Evolutionary conservation across 2,329 filamentous ascomycete species (phyloP).

Genomic region (Allantophomopsis lycopodina): DNA sequence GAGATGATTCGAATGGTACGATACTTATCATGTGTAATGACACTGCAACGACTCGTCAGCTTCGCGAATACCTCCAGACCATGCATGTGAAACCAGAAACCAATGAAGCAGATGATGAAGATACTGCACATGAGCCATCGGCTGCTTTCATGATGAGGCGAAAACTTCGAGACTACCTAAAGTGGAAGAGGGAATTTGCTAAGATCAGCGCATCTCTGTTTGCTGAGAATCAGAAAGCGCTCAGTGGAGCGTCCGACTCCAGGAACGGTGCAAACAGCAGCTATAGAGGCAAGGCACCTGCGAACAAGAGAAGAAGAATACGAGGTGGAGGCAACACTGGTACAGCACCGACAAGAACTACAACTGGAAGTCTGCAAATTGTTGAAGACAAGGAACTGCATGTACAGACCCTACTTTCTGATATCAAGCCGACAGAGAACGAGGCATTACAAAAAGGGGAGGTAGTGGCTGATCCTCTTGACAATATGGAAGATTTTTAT

Average conservation of each 20-base stretch:
- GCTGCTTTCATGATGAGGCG: slow-evolving; percentile 82
- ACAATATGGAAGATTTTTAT: slow-evolving; percentile 87
- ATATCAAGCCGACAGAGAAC: slow-evolving; percentile 67
- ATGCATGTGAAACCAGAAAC: slow-evolving; percentile 59
- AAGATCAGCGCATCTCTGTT: slow-evolving; percentile 72
- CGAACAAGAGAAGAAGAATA: slow-evolving; percentile 75
- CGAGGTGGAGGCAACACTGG: slow-evolving; percentile 61
- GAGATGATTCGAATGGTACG: slow-evolving; percentile 79
- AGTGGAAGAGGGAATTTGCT: slow-evolving; percentile 83
- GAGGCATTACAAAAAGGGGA: slow-evolving; percentile 67
- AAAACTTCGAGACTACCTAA: slow-evolving; percentile 72
- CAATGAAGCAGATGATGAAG: slow-evolving; percentile 24
- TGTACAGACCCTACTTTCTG: slow-evolving; percentile 69
- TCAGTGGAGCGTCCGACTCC: slow-evolving; percentile 51
- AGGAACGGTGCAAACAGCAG: slow-evolving; percentile 25
- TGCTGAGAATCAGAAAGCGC: slow-evolving; percentile 63
- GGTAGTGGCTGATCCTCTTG: slow-evolving; percentile 63
- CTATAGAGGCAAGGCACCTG: slow-evolving; percentile 46
- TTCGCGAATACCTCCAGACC: slow-evolving; percentile 81
- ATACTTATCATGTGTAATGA: slow-evolving; percentile 95
- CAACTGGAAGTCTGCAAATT: slow-evolving; percentile 61
- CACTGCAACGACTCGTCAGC: slow-evolving; percentile 69
- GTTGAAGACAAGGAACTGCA: slow-evolving; percentile 75
- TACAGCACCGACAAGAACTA: slow-evolving; percentile 43
- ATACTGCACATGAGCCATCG: slow-evolving; percentile 44